Conservation (phyloP, 306 rosid genomes). For the Sphenostylis stenocarpa region DNA sequence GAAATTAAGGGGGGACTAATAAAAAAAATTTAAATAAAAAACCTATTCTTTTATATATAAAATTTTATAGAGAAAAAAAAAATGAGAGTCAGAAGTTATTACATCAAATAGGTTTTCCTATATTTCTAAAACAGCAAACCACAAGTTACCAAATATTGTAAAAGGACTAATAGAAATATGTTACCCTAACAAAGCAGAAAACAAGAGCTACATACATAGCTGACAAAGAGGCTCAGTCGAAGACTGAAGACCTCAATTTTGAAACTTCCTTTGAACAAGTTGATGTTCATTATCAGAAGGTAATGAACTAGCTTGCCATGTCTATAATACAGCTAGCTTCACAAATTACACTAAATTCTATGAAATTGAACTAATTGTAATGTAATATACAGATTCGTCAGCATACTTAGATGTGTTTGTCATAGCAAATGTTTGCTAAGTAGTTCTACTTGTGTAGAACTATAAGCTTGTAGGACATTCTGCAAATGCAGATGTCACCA, state of each 20-base stretch:
- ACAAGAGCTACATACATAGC: background rate
- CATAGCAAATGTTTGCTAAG: background rate
- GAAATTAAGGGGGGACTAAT: too few species aligned
- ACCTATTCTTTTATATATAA: too few species aligned
- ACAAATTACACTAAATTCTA: background rate
- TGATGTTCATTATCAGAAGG: background rate
- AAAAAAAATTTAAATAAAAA: too few species aligned
- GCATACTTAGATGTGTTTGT: background rate
- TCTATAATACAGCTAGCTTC: background rate
- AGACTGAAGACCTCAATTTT: background rate
- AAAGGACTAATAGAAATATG: background rate
- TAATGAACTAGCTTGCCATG: background rate
- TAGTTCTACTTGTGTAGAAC: background rate
- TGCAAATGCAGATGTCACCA: background rate
- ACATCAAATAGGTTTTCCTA: background rate
- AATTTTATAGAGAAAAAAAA: too few species aligned
- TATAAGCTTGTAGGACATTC: background rate
- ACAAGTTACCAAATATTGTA: background rate
- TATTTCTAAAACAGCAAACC: constrained; percentile 5
- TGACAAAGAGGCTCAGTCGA: background rate
- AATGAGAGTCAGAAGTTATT: background rate
- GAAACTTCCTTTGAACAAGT: constrained; percentile 6
- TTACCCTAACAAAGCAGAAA: background rate
- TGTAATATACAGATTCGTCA: background rate
- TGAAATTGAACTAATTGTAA: background rate